Conservation (phyloP, 768 basidiomycete species). For the Filobasidium floriforme region DNA sequence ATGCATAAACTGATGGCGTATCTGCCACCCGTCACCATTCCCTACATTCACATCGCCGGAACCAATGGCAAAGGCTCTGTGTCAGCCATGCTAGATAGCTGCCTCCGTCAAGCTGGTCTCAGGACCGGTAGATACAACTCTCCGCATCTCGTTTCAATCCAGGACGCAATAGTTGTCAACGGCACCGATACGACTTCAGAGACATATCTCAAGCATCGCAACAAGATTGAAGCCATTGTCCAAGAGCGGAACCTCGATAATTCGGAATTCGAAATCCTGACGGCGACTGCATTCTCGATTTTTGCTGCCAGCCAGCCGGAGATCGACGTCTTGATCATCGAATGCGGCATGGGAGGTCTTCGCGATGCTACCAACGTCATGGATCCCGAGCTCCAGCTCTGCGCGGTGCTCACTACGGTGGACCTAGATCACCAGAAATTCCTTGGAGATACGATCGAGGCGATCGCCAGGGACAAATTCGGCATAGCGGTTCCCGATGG, state of each 20-base stretch:
- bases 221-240: slow-evolving; percentile 52
- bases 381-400: slow-evolving; percentile 57
- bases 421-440: slow-evolving; percentile 91
- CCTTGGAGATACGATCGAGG: slow-evolving; percentile 65
- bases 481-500: slow-evolving; percentile 60
- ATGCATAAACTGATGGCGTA: slow-evolving; percentile 50
- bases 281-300: slow-evolving; percentile 66
- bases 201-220: slow-evolving; percentile 51
- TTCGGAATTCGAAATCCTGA: slow-evolving; percentile 76
- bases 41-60: slow-evolving; percentile 83
- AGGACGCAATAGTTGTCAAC: slow-evolving; percentile 69
- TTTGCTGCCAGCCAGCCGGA: slow-evolving; percentile 54
- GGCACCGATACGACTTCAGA: slow-evolving; percentile 51
- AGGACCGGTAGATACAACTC: slow-evolving; percentile 78
- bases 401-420: slow-evolving; percentile 75
- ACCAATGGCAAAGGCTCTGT: slow-evolving; percentile 98
- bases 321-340: slow-evolving; percentile 73
- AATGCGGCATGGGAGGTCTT: slow-evolving; percentile 91
- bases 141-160: slow-evolving; percentile 72
- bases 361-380: slow-evolving; percentile 90
- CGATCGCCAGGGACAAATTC: slow-evolving; percentile 75
- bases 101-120: slow-evolving; percentile 56
- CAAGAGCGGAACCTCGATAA: slow-evolving; percentile 49
- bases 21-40: slow-evolving; percentile 62
- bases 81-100: slow-evolving; percentile 69